Conservation (phyloP, 495 filamentous ascomycete species). For the Penicillium chermesinum region DNA sequence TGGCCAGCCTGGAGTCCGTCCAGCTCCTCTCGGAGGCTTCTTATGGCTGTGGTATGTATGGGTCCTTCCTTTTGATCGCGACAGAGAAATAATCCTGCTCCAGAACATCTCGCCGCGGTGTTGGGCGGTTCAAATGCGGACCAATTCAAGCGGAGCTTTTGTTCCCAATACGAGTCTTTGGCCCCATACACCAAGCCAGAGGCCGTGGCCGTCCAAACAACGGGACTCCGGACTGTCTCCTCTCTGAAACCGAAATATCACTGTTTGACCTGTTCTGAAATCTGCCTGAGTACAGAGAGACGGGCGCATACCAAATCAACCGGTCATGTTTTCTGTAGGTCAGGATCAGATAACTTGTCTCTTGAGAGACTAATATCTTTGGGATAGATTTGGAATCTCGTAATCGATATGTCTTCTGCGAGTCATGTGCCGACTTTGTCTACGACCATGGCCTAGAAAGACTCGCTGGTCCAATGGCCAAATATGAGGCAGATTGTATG, state of each 20-base stretch:
- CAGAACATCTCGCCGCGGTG: slow-evolving; percentile 40
- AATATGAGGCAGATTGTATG: slow-evolving; percentile 23
- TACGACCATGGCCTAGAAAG: slow-evolving; percentile 82
- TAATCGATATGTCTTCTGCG: slow-evolving; percentile 72
- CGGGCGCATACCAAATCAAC: slow-evolving; percentile 38
- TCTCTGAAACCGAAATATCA: slow-evolving; percentile 39
- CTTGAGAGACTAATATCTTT: neutral
- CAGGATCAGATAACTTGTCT: neutral
- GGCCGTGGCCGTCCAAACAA: slow-evolving; percentile 18
- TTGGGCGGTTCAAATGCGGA: slow-evolving; percentile 28
- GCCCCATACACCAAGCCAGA: slow-evolving; percentile 27
- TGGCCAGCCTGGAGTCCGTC: slow-evolving; percentile 35
- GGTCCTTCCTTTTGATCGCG: neutral
- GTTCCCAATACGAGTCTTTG: slow-evolving; percentile 30
- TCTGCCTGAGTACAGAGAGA: slow-evolving; percentile 29
- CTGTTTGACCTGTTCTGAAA: slow-evolving; percentile 38
- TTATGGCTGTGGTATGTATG: slow-evolving; percentile 42
- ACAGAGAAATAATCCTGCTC: neutral
- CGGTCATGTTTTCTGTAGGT: slow-evolving; percentile 41
- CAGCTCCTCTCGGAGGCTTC: slow-evolving; percentile 39
- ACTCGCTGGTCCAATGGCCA: slow-evolving; percentile 36
- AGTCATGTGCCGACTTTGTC: slow-evolving; percentile 77
- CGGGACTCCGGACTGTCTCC: slow-evolving; percentile 21
- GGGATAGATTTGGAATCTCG: slow-evolving; percentile 84
- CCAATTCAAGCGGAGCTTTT: slow-evolving; percentile 36